Conservation (phyloP, 2,329 filamentous ascomycete species). For the Cordyceps cicadae region DNA sequence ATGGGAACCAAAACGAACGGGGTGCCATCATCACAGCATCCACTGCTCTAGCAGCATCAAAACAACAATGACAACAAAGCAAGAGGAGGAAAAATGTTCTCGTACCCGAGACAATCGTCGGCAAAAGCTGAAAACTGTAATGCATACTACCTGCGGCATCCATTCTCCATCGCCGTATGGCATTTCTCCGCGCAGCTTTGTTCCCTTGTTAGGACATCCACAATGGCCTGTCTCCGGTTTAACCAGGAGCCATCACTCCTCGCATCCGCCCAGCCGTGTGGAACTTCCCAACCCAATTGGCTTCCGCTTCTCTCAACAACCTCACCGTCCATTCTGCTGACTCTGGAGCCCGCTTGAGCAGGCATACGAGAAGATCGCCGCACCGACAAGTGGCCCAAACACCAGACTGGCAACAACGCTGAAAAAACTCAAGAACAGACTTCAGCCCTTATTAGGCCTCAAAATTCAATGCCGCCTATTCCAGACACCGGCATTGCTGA, state of each 20-base stretch:
- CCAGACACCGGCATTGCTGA: constrained; percentile 8
- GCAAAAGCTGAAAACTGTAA: too few relatives aligned
- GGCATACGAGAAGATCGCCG: constrained; percentile 5
- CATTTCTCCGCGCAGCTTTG: too few relatives aligned
- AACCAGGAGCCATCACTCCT: not conserved
- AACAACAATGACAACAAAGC: too few relatives aligned
- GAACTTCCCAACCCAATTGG: not conserved
- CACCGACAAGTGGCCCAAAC: not conserved
- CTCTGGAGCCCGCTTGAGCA: not conserved
- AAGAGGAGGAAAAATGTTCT: too few relatives aligned
- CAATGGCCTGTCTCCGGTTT: not conserved
- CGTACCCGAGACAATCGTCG: too few relatives aligned
- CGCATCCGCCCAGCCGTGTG: not conserved
- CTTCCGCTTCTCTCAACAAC: not conserved
- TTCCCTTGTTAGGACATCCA: too few relatives aligned
- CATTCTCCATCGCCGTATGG: too few relatives aligned
- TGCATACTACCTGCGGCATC: too few relatives aligned
- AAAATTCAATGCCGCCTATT: not conserved
- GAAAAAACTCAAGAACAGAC: not conserved
- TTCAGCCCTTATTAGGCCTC: not conserved
- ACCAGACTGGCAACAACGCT: not conserved
- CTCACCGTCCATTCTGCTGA: not conserved
- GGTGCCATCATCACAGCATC: too few relatives aligned
- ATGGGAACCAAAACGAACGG: not conserved
- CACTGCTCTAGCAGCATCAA: too few relatives aligned